Base-by-base conservation (phyloP, 2,329 filamentous ascomycete genomes). In the Plectosphaerella sp. region DNA sequence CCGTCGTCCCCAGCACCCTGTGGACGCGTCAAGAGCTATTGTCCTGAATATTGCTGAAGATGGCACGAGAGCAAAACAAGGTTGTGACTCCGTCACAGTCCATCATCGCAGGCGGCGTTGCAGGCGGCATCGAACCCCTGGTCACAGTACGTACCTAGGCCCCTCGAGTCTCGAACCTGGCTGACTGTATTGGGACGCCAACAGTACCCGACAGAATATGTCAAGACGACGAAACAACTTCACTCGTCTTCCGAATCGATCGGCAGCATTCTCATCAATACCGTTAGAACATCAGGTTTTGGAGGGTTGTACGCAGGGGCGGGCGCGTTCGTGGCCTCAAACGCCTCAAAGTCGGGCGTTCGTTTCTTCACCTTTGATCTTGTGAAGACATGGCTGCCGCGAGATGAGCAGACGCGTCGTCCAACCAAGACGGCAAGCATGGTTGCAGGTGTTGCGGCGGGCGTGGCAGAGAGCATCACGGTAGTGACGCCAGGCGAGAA, bases 401-500 rank as follows among this genome's bases (percentile, higher is more conserved):
- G 45, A 14, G 35, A 52, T 4, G 43, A 45, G 1, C 18, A 42
- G 18, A 46, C 52, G 5, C 39, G 49, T 1, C 49, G 52, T 2
- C 45, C 47, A 15, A 61, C 48, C 28, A 56, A 59, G 25, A 46
- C 52, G 49, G 55, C 59, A 1, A 63, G 58, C 36, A 55, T 63
- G 16, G 47, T 61, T 0, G 54, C 63, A 0, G 62, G 61, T 7
- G 45, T 64, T 0, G 55, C 53, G 15, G 62, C 60, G 1, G 61
- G 62, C 0, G 42, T 60, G 2, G 49, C 54, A 0, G 61, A 63
- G 45, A 59, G 56, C 14, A 41, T 63, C 3, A 49, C 57, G 4
- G 60, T 64, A 15, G 61, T 64, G 14, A 62, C 61, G 18, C 61
- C 63, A 12, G 61, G 61, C 7, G 61, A 64, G 48, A 61, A 60